A percentile compares a stretch with the other conserved stretches of the same genome.
These are phyloP conservation scores for Botrytis fabae DNA, from an alignment of 2,329 filamentous ascomycete genomes.

Conservation along the genomic window DNA sequence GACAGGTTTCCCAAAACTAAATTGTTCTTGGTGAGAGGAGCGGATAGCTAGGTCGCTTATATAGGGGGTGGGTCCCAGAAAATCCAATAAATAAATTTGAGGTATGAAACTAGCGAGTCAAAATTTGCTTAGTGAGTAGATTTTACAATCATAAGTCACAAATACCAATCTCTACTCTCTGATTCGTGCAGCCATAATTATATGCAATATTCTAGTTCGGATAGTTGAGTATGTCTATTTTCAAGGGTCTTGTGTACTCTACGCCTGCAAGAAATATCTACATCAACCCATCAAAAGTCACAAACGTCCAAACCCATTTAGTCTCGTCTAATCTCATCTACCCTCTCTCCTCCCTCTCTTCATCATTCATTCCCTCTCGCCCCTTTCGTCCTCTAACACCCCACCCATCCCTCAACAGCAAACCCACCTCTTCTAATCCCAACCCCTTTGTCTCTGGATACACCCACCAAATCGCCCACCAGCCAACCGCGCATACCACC, in stretches of 20 bases:
- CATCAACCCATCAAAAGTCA: not conserved
- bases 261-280: not conserved
- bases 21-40: not conserved
- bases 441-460: constrained; percentile 88
- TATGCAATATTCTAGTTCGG: no score
- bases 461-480: constrained; percentile 66
- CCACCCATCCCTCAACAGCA: constrained; percentile 70
- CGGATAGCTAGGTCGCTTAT: not conserved
- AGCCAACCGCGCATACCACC: constrained; percentile 66
- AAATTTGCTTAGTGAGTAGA: not conserved
- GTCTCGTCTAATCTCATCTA: not conserved
- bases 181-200: not conserved
- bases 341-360: not conserved
- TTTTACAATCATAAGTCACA: not conserved
- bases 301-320: not conserved
- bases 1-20: not conserved
- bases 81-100: not conserved
- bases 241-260: not conserved
- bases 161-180: not conserved
- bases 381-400: constrained; percentile 59
- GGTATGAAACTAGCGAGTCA: not conserved
- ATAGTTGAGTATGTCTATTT: not conserved
- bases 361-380: constrained; percentile 26
- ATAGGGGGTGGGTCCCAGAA: not conserved
- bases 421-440: constrained; percentile 76